These are phyloP conservation scores for Ogataea philodendri DNA, from an alignment of 805 yeast species.

Conservation along the genomic window DNA sequence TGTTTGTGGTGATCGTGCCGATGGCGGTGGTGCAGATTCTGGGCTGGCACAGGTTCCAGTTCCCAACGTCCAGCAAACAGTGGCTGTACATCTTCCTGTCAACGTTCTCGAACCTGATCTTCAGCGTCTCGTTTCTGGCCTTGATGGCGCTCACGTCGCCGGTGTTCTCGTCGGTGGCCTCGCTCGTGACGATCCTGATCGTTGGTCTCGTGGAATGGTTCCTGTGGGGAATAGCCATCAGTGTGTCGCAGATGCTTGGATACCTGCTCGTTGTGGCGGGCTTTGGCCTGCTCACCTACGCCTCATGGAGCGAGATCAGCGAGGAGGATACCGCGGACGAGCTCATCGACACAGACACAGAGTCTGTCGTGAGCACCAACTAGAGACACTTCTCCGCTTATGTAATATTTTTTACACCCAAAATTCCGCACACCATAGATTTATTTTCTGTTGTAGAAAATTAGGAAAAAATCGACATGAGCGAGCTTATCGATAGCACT, in stretches of 20 bases:
- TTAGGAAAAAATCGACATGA: conserved; percentile 2
- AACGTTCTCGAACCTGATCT: conserved; percentile 59
- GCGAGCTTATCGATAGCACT: conserved; percentile 10
- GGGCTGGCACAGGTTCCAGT: conserved; percentile 56
- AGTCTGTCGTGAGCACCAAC: conserved; percentile 27
- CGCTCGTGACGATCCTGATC: conserved; percentile 68
- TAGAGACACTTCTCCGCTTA: conserved; percentile 10
- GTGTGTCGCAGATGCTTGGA: conserved; percentile 60
- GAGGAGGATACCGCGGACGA: conserved; percentile 39
- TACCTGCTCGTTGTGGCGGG: conserved; percentile 69
- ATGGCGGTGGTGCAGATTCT: conserved; percentile 49
- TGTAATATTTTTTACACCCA: conserved; percentile 1
- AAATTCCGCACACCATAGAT: neutral
- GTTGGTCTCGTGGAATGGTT: conserved; percentile 78
- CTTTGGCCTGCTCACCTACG: conserved; percentile 60
- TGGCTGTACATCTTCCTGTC: conserved; percentile 53
- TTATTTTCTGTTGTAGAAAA: neutral
- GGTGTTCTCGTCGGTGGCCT: conserved; percentile 64
- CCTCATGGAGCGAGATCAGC: conserved; percentile 62
- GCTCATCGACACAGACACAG: conserved; percentile 34
- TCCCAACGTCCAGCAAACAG: conserved; percentile 42
- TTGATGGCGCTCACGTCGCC: conserved; percentile 85
- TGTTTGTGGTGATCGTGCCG: conserved; percentile 46
- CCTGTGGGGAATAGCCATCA: conserved; percentile 57
- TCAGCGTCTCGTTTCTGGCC: conserved; percentile 69